A percentile compares a stretch with the other conserved stretches of the same genome.
These are phyloP conservation scores for Solanum piurae DNA, from an alignment of 257 asterid genomes.

Conservation along the genomic window DNA sequence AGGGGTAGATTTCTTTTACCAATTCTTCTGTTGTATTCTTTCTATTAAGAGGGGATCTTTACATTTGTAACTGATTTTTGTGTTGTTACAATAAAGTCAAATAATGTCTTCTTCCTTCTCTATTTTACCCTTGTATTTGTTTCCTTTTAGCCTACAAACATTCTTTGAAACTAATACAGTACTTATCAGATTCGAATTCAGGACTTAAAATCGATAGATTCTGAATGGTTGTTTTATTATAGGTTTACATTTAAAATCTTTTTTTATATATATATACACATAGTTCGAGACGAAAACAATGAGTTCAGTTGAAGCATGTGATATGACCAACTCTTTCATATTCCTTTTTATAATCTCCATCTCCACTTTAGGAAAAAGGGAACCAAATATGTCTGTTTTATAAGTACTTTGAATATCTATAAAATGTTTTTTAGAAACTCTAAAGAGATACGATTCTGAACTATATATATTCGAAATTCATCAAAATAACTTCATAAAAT, in stretches of 20 bases:
- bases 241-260: not conserved
- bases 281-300: not conserved
- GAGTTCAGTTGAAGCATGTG: not conserved
- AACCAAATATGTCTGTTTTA: too few relatives aligned
- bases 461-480: too few relatives aligned
- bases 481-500: not conserved
- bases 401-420: not conserved
- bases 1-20: not conserved
- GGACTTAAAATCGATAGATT: not conserved
- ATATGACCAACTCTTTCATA: not conserved
- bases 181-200: not conserved
- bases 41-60: not conserved
- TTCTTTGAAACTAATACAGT: not conserved
- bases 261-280: not conserved
- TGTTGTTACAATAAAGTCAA: not conserved
- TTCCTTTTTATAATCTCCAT: not conserved
- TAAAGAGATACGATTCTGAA: not conserved
- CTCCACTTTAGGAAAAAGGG: not conserved
- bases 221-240: not conserved
- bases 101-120: not conserved
- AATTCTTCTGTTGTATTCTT: not conserved
- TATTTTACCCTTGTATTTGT: not conserved
- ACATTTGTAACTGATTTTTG: not conserved
- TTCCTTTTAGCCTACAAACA: not conserved
- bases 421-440: too few relatives aligned